Evolutionary conservation across 495 filamentous ascomycete species (phyloP).

Genomic region (Trichoderma reesei): DNA sequence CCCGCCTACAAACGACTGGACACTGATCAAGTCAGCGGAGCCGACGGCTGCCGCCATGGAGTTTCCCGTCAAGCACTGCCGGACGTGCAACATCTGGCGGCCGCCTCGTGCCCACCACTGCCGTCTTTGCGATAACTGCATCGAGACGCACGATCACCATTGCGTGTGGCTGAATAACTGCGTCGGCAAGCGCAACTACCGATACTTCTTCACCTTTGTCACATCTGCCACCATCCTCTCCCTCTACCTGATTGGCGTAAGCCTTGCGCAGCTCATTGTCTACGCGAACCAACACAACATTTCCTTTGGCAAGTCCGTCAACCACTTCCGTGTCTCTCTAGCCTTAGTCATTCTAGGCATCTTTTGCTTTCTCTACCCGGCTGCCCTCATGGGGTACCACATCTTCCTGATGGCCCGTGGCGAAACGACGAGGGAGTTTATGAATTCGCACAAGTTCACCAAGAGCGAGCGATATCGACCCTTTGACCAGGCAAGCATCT

Average conservation of each 20-base stretch:
- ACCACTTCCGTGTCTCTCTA: constrained; percentile 66
- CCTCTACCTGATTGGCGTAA: constrained; percentile 64
- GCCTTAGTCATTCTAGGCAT: constrained; percentile 81
- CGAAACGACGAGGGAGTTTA: constrained; percentile 91
- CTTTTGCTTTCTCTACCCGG: constrained; percentile 67
- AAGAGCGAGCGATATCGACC: constrained; percentile 86
- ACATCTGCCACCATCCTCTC: constrained; percentile 63
- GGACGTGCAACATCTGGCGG: constrained; percentile 92
- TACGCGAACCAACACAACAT: constrained; percentile 51
- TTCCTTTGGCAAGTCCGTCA: constrained; percentile 57
- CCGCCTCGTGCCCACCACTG: constrained; percentile 94
- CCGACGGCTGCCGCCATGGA: constrained; percentile 77
- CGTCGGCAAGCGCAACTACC: constrained; percentile 93
- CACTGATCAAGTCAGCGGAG: constrained; percentile 69
- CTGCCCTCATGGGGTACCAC: constrained; percentile 78
- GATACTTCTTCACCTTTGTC: constrained; percentile 92
- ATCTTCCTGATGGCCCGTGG: constrained; percentile 80
- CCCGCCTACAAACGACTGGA: constrained; percentile 84
- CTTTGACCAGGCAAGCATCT: constrained; percentile 67
- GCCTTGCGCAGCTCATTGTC: constrained; percentile 67
- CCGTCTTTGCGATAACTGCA: constrained; percentile 90
- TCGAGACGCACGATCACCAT: constrained; percentile 97
- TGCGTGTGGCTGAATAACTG: constrained; percentile 99
- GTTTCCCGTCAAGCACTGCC: constrained; percentile 95
- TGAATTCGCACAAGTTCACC: constrained; percentile 88